Evolutionary conservation across 306 rosid genomes (phyloP).

Genomic region (Betula pendula): DNA sequence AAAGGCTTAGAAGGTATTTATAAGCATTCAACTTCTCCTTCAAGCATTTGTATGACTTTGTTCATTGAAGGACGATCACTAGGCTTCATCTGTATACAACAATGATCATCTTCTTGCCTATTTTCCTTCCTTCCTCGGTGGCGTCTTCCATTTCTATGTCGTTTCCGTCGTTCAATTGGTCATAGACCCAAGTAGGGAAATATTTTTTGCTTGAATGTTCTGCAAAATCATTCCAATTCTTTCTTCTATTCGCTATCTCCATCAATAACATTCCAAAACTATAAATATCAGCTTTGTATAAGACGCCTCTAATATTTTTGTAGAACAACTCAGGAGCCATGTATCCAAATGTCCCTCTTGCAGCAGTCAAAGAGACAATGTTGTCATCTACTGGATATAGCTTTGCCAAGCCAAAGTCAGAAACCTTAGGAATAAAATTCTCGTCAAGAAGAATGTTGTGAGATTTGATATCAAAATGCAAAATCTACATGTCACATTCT

Average conservation of each 20-base stretch:
- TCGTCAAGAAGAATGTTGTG: not conserved
- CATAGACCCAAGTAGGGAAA: not conserved
- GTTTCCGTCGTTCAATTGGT: not conserved
- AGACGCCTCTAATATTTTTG: not conserved
- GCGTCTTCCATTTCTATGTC: conserved; percentile 2
- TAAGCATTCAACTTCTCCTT: not conserved
- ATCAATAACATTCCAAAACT: not conserved
- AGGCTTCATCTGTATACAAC: conserved; percentile 27
- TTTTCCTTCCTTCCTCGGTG: not conserved
- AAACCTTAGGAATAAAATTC: not conserved
- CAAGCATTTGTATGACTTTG: conserved; percentile 21
- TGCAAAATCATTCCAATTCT: not conserved
- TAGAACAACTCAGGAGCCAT: not conserved
- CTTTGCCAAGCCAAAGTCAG: not conserved
- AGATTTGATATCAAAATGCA: not conserved
- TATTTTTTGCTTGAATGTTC: conserved; percentile 5
- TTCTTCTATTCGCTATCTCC: not conserved
- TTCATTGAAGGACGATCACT: conserved; percentile 14
- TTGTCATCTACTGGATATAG: not conserved
- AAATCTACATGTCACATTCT: conserved; percentile 3
- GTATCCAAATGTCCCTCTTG: not conserved
- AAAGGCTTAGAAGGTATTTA: conserved; percentile 24
- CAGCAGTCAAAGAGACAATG: not conserved
- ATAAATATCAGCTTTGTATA: not conserved
- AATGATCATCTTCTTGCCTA: conserved; percentile 17